A percentile compares a stretch with the other conserved stretches of the same genome.
phyloP scores from a whole-genome alignment of 768 basidiomycete species.

The Pholiota conissans region DNA sequence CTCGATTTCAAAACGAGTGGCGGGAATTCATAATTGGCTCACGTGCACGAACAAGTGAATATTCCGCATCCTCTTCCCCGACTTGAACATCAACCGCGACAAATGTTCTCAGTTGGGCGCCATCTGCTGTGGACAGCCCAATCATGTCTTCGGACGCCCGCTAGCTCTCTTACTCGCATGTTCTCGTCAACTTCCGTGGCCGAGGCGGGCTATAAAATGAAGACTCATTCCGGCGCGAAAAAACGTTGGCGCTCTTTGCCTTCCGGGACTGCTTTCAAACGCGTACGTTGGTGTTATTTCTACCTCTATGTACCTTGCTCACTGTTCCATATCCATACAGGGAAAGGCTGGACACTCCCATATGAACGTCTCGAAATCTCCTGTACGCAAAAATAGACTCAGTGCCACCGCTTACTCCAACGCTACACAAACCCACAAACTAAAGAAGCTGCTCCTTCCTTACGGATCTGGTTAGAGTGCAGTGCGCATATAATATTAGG shows the following conservation, averaged over 20 bases:
- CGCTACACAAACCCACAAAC: conserved; percentile 59
- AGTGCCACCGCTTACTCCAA: conserved; percentile 67
- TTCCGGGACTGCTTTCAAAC: conserved; percentile 69
- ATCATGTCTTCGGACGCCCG: conserved; percentile 20
- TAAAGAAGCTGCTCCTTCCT: conserved; percentile 69
- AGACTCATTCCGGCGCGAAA: conserved; percentile 79
- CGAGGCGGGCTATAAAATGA: conserved; percentile 73
- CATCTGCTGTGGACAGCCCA: conserved; percentile 25
- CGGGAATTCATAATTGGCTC: background rate
- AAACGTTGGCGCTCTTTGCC: conserved; percentile 76
- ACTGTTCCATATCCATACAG: conserved; percentile 32
- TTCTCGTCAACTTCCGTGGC: conserved; percentile 62
- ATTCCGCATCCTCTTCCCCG: no score
- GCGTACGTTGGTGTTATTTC: conserved; percentile 42
- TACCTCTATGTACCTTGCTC: background rate
- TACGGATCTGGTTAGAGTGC: conserved; percentile 43
- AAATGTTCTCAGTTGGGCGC: conserved; percentile 26
- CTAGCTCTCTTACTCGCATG: conserved; percentile 29
- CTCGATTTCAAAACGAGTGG: background rate
- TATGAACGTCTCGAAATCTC: conserved; percentile 67
- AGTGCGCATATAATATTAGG: background rate
- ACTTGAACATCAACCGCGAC: conserved; percentile 4
- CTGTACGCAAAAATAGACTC: conserved; percentile 65
- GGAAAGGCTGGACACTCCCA: conserved; percentile 72
- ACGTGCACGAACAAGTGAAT: conserved; percentile 1